Percentiles rank a stretch among this genome's conserved stretches.
Evolutionary conservation across 139 green algal genomes (phyloP).

Genomic region (Haematococcus lacustris): DNA sequence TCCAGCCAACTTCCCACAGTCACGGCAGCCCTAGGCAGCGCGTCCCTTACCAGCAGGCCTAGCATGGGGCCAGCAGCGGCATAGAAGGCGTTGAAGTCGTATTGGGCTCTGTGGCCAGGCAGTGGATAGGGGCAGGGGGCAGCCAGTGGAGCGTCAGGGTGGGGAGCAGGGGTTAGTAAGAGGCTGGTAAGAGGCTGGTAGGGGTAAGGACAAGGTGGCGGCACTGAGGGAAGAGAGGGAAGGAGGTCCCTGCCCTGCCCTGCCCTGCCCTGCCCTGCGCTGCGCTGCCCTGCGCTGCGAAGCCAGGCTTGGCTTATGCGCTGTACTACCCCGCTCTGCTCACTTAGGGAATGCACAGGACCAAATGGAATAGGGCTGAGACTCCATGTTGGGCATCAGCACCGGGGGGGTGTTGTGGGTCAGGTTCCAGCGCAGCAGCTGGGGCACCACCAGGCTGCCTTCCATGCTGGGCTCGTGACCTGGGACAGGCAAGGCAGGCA

Average conservation of each 20-base stretch:
- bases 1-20: too few relatives aligned
- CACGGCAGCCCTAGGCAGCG: too few relatives aligned
- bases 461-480: constrained; percentile 5
- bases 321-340: background rate
- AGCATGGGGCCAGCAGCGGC: constrained; percentile 24
- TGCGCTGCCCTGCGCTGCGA: background rate
- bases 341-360: constrained; percentile 7
- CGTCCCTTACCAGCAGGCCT: too few relatives aligned
- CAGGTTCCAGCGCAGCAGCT: background rate
- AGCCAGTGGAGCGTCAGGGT: too few relatives aligned
- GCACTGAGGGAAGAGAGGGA: background rate
- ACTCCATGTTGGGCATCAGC: background rate
- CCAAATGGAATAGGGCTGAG: constrained; percentile 11
- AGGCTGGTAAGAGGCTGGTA: too few relatives aligned
- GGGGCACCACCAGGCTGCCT: constrained; percentile 6
- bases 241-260: background rate
- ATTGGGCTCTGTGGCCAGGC: background rate
- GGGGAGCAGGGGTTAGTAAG: too few relatives aligned
- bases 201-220: background rate
- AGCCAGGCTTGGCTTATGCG: background rate
- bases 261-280: background rate
- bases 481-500: background rate
- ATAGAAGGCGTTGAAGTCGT: constrained; percentile 21
- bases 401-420: background rate
- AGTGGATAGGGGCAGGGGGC: background rate